These are phyloP conservation scores for Lachnellula arida DNA, from an alignment of 2,329 filamentous ascomycete genomes.

Conservation along the genomic window DNA sequence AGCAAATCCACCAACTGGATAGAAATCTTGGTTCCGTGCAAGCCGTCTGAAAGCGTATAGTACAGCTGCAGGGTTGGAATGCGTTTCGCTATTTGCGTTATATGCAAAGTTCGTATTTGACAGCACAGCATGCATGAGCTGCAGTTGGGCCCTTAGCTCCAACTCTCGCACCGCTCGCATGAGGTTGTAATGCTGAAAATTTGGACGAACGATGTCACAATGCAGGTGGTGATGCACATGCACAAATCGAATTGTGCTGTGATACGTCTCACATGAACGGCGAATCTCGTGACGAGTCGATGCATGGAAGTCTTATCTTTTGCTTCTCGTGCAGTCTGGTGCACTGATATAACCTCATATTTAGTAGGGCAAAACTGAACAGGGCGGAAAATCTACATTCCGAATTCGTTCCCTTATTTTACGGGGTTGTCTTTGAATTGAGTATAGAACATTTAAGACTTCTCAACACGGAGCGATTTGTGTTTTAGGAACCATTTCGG, in stretches of 20 bases:
- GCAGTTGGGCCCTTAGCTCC: neutral
- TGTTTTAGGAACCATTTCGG: neutral
- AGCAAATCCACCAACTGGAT: too few species aligned
- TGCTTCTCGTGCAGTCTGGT: neutral
- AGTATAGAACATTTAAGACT: too few species aligned
- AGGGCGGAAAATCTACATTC: too few species aligned
- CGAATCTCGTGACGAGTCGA: neutral
- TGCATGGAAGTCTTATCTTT: neutral
- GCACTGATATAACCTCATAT: neutral
- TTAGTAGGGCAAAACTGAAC: neutral
- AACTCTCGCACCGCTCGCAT: neutral
- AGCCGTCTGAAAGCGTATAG: neutral
- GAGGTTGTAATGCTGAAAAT: neutral
- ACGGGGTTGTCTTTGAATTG: too few species aligned
- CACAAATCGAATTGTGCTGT: neutral
- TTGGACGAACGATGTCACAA: neutral
- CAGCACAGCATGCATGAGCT: conserved; percentile 5
- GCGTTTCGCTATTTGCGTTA: too few species aligned
- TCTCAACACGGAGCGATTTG: too few species aligned
- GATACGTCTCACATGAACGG: neutral
- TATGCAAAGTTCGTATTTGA: conserved; percentile 7
- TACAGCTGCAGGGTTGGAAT: neutral
- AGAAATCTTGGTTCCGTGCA: too few species aligned
- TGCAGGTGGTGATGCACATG: neutral
- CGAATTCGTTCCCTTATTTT: too few species aligned